A percentile compares a stretch with the other conserved stretches of the same genome.
Conservation (phyloP, 2,329 filamentous ascomycete genomes). For the Coniosporium tulheliwenetii region DNA sequence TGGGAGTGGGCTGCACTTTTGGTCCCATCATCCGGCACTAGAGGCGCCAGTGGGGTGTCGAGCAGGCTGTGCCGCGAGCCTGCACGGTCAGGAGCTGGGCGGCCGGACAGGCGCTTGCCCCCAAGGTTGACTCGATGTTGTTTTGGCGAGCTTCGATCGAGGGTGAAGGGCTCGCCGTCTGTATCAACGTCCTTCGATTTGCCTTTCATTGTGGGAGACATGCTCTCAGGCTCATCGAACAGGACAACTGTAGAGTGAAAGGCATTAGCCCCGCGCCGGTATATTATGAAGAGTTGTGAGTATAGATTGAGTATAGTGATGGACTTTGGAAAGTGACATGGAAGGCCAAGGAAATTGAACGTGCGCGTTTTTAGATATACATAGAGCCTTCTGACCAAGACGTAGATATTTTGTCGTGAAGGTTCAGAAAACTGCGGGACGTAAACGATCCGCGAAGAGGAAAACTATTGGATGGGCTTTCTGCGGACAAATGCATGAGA, state of each 20-base stretch:
- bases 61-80: background rate
- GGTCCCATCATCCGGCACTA: slow-evolving; percentile 14
- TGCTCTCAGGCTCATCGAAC: slow-evolving; percentile 28
- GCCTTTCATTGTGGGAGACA: slow-evolving; percentile 30
- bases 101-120: slow-evolving; percentile 24
- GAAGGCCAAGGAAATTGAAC: too few species aligned
- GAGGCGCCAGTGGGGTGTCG: background rate
- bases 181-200: slow-evolving; percentile 27
- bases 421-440: too few species aligned
- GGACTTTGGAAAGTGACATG: too few species aligned
- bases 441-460: too few species aligned
- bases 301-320: too few species aligned
- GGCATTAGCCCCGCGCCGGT: too few species aligned
- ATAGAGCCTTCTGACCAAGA: too few species aligned
- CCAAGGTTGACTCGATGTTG: slow-evolving; percentile 21
- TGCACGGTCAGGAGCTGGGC: slow-evolving; percentile 12
- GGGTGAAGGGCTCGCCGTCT: slow-evolving; percentile 12
- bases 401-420: too few species aligned
- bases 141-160: slow-evolving; percentile 21
- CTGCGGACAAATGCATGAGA: too few species aligned
- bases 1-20: slow-evolving; percentile 3
- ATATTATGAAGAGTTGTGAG: too few species aligned
- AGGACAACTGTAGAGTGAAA: slow-evolving; percentile 22
- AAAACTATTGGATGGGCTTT: too few species aligned
- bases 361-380: too few species aligned